Conservation (phyloP, 805 yeast genomes). For the Yarrowia sp. region DNA sequence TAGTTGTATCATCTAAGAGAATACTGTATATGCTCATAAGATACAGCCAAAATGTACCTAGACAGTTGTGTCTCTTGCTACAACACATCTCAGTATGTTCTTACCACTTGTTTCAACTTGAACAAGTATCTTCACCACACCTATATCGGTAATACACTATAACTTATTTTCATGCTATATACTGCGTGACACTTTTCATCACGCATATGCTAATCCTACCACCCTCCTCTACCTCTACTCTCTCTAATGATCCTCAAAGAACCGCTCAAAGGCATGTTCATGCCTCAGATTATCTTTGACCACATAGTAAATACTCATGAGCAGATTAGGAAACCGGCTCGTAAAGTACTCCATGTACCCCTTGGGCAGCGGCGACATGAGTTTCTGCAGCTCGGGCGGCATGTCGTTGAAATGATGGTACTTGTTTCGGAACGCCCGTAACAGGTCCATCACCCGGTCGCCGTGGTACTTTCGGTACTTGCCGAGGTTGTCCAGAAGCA, state of each 20-base stretch:
- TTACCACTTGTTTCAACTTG: too few relatives aligned
- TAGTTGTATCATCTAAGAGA: too few relatives aligned
- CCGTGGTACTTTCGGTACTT: slow-evolving; percentile 86
- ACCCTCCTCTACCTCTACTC: not conserved
- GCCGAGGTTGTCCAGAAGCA: slow-evolving; percentile 78
- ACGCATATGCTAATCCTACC: not conserved
- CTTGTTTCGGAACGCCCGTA: slow-evolving; percentile 88
- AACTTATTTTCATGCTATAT: slow-evolving; percentile 14
- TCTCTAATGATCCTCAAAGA: slow-evolving; percentile 36
- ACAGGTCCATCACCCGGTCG: slow-evolving; percentile 73
- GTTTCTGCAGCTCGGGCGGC: slow-evolving; percentile 59
- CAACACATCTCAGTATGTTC: too few relatives aligned
- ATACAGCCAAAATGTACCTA: too few relatives aligned
- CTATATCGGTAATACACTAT: not conserved
- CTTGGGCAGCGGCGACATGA: slow-evolving; percentile 77
- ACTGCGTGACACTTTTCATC: not conserved
- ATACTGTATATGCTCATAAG: too few relatives aligned
- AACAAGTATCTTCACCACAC: too few relatives aligned
- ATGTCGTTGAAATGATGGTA: slow-evolving; percentile 92
- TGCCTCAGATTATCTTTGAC: slow-evolving; percentile 55
- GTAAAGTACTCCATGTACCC: slow-evolving; percentile 82
- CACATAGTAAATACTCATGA: slow-evolving; percentile 70
- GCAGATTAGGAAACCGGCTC: slow-evolving; percentile 68
- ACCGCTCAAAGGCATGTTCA: slow-evolving; percentile 58
- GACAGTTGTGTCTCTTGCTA: too few relatives aligned